A percentile compares a stretch with the other conserved stretches of the same genome.
Conservation (phyloP, 768 basidiomycete genomes). For the Infundibulicybe gibba region DNA sequence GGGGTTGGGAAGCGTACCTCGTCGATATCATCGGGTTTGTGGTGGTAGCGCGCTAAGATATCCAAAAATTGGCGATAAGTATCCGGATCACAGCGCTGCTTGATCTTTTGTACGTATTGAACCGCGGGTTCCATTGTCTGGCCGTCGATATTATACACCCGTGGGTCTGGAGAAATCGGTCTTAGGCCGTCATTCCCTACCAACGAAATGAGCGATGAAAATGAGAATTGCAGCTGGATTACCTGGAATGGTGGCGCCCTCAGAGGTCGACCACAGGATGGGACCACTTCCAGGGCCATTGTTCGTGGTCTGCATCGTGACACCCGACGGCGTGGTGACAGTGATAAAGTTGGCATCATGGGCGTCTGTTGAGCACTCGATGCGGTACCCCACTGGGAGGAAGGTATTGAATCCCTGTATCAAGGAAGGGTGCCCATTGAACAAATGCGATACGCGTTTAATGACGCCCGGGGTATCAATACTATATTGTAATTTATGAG, state of each 20-base stretch:
- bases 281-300: conserved; percentile 33
- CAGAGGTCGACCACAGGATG: conserved; percentile 33
- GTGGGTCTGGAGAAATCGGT: conserved; percentile 28
- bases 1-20: conserved; percentile 36
- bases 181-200: neutral
- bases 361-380: conserved; percentile 72
- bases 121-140: conserved; percentile 75
- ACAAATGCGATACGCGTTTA: conserved; percentile 88
- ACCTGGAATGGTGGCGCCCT: conserved; percentile 7
- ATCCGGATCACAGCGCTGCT: conserved; percentile 87
- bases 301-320: conserved; percentile 53
- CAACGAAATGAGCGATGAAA: conserved; percentile 5
- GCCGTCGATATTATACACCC: conserved; percentile 29
- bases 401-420: conserved; percentile 99
- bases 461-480: conserved; percentile 99
- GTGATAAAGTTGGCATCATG: conserved; percentile 66
- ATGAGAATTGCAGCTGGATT: conserved; percentile 1
- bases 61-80: conserved; percentile 80
- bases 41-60: conserved; percentile 64
- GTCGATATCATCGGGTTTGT: conserved; percentile 56
- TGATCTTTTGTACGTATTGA: conserved; percentile 96
- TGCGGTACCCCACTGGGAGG: conserved; percentile 90
- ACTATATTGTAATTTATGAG: conserved; percentile 46
- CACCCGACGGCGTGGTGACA: conserved; percentile 74
- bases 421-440: conserved; percentile 83